These are phyloP conservation scores for Limonium bicolor DNA, from an alignment of 148 eudicot species.

Conservation along the genomic window DNA sequence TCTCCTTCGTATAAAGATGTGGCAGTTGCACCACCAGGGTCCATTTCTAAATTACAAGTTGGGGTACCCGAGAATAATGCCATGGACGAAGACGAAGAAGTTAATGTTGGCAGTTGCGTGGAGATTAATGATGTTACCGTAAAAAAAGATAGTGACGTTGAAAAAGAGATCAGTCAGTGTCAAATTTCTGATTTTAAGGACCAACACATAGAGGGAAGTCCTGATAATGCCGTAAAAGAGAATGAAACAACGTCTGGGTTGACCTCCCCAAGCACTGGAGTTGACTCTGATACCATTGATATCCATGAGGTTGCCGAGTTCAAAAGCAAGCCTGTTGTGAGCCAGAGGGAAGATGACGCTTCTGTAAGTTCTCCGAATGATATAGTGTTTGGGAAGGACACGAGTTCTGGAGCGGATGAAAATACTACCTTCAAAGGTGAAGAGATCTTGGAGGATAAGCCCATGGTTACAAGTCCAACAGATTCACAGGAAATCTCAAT, in stretches of 20 bases:
- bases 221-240: constrained; percentile 15
- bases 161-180: constrained; percentile 22
- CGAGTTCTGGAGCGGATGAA: constrained; percentile 14
- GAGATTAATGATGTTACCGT: constrained; percentile 15
- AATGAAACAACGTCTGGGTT: constrained; percentile 11
- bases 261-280: constrained; percentile 13
- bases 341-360: constrained; percentile 14
- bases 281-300: constrained; percentile 27
- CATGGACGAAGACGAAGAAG: constrained; percentile 18
- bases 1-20: constrained; percentile 99
- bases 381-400: constrained; percentile 12
- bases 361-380: constrained; percentile 18
- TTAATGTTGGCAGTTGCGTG: constrained; percentile 15
- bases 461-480: constrained; percentile 25
- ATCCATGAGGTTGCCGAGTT: constrained; percentile 32
- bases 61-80: constrained; percentile 21
- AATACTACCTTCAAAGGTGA: constrained; percentile 15
- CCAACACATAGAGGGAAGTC: constrained; percentile 18
- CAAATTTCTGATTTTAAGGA: constrained; percentile 11
- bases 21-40: constrained; percentile 95
- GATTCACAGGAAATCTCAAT: constrained; percentile 42
- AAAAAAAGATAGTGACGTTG: constrained; percentile 10
- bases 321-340: constrained; percentile 10
- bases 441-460: constrained; percentile 35
- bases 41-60: constrained; percentile 55